A percentile compares a stretch with the other conserved stretches of the same genome.
phyloP scores from a whole-genome alignment of 768 basidiomycete species.

The Agaricus sinodeliciosus region DNA sequence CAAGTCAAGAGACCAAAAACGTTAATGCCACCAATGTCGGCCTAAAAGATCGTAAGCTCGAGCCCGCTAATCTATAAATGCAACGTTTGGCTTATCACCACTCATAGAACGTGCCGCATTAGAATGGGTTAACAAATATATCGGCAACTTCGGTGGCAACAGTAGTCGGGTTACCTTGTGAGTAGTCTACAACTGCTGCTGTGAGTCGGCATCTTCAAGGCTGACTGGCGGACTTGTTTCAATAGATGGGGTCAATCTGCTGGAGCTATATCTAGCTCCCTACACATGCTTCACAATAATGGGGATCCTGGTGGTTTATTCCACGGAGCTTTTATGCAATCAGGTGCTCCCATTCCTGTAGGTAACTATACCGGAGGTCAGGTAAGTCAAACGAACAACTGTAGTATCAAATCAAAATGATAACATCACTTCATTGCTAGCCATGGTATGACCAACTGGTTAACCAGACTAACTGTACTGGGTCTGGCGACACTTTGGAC shows the following conservation, averaged over 20 bases:
- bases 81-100: background rate
- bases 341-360: conserved; percentile 28
- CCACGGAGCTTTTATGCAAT: conserved; percentile 40
- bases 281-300: conserved; percentile 37
- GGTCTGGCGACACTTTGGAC: conserved; percentile 27
- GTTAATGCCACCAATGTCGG: conserved; percentile 23
- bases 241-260: conserved; percentile 45
- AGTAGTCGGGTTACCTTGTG: conserved; percentile 38
- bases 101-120: conserved; percentile 33
- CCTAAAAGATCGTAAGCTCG: conserved; percentile 24
- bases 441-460: conserved; percentile 36
- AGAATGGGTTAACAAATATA: conserved; percentile 52
- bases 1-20: conserved; percentile 22
- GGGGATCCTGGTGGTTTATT: conserved; percentile 32
- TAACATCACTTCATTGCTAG: conserved; percentile 5
- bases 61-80: background rate
- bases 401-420: background rate
- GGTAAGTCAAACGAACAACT: conserved; percentile 5
- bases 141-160: conserved; percentile 51
- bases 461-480: conserved; percentile 26
- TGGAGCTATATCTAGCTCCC: conserved; percentile 40
- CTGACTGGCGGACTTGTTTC: background rate
- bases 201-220: too few species aligned
- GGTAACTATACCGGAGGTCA: conserved; percentile 26
- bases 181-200: background rate